A percentile compares a stretch with the other conserved stretches of the same genome.
phyloP scores from a whole-genome alignment of 306 rosid genomes.

The Lathyrus oleraceus region DNA sequence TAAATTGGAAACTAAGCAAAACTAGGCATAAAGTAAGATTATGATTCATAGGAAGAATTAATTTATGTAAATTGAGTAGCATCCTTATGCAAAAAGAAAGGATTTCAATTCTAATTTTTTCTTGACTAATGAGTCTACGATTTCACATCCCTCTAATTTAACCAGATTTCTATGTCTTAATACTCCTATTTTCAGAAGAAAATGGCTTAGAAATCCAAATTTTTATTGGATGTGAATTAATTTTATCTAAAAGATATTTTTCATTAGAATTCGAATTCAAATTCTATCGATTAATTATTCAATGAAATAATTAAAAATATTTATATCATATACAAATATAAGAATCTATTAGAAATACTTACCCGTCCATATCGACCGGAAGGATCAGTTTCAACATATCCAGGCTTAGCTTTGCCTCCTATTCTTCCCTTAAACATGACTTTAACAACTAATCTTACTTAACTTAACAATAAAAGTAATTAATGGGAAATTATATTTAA shows the following conservation, averaged over 20 bases:
- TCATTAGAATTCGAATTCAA: too few relatives aligned
- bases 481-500: slow-evolving; percentile 10
- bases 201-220: too few relatives aligned
- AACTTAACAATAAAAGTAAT: neutral
- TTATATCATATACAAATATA: neutral
- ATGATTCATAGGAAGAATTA: neutral
- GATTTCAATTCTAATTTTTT: neutral
- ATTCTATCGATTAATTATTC: too few relatives aligned
- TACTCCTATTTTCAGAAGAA: too few relatives aligned
- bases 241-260: too few relatives aligned
- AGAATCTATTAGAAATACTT: slow-evolving; percentile 41
- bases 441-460: slow-evolving; percentile 5
- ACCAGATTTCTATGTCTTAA: neutral
- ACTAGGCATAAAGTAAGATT: neutral
- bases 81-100: slow-evolving; percentile 1
- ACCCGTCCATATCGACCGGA: slow-evolving; percentile 92
- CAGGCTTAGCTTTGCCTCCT: slow-evolving; percentile 45
- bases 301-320: too few relatives aligned
- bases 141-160: neutral
- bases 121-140: neutral
- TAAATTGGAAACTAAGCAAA: neutral
- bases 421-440: slow-evolving; percentile 52
- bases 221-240: too few relatives aligned
- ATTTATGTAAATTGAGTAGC: neutral
- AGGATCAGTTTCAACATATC: slow-evolving; percentile 84